Evolutionary conservation across 257 asterid species (phyloP), one percentile per base, ranked within the genome.

Genomic region (Osmanthus fragrans): DNA sequence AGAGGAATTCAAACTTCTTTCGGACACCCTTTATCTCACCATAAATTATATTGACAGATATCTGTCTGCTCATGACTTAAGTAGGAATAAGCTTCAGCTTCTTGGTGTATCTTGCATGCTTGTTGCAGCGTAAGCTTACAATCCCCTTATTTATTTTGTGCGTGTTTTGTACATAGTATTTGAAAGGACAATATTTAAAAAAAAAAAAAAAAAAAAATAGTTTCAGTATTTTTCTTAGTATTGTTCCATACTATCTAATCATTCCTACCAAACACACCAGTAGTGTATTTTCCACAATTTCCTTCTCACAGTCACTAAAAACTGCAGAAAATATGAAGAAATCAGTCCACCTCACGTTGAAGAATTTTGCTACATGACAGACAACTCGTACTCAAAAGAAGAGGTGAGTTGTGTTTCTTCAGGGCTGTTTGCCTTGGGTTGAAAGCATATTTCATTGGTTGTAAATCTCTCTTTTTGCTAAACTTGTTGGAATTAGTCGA

Each of bases 81-180:
- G 16, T 60, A 84, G 91, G 85, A 76, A 86, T 30, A 88, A 81
- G 87, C 97, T 94, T 87, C 99, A 94, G 86, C 97, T 94, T 86
- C 92, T 94, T 42, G 97, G 99, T 56, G 94, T 94, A 33, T 82
- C 97, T 76, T 84, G 92, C 94, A 91, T 94, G 96, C 94, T 91
- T 79, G 90, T 90, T 66, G 99, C 98, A 70, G 84, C 97, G 99
- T 94, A 91, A 86, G 92, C 73, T 77, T 73, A 18, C 34, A 7
- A 36, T 18, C 78, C 78, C 75, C 54, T 76, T 37, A 8, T 68
- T 32, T 25, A 51, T 6, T 21, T 80, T 45, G 34, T 51, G 25
- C 19, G 6, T 36, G 40, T 36, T 36, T 36, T 36, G 40, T 36
- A 36, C 40, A 36, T 36, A 36, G 40, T 36, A 36, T 36, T 34